Evolutionary conservation across 1,284 basidiomycete species (phyloP), one percentile per base, ranked within the genome.

Genomic region (Leccinum fallax): DNA sequence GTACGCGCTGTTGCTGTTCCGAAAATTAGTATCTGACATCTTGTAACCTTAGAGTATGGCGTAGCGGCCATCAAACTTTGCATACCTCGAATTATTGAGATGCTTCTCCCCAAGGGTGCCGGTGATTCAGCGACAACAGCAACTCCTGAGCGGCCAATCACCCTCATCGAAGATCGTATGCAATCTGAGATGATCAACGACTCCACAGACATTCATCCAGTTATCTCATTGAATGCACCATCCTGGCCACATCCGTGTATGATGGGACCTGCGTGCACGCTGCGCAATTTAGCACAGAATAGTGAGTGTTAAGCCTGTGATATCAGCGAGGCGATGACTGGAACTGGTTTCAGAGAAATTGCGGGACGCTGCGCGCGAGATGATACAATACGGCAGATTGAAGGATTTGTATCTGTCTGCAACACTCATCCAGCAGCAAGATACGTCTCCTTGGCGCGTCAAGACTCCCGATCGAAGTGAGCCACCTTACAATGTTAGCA

Each of bases 401-500:
- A 70, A 70, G 38, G 8, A 68, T 55, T 52, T 73, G 13, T 61
- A 56, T 34, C 16, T 69, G 2, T 60, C 63, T 6, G 71, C 61
- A 24, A 57, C 9, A 1, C 71, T 74, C 7, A 36, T 71, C 15
- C 58, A 57, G 8, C 49, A 61, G 10, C 10, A n/a, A 30, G 59
- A 74, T 28, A 70, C 69, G 1, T 6, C 61, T 2, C 2, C 59
- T 5, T 66, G 62, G 67, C 63, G 21, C 0, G 13, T 71, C 11
- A 13, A 19, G 6, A 71, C 69, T 5, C 69, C 71, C 19, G 73
- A 62, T 19, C 60, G 61, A 60, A 15, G 72, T 71, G 15, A 55
- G 32, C 13, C 4, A 1, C n/a, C 9, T 53, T 53, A 26, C 24
- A 26, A 26, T 53, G 28, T 51, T 26, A 26, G 24, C 5, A 26